Percentiles rank a stretch among this genome's conserved stretches.
Conservation (phyloP, 2,329 filamentous ascomycete genomes). For the Aureobasidium sp. region DNA sequence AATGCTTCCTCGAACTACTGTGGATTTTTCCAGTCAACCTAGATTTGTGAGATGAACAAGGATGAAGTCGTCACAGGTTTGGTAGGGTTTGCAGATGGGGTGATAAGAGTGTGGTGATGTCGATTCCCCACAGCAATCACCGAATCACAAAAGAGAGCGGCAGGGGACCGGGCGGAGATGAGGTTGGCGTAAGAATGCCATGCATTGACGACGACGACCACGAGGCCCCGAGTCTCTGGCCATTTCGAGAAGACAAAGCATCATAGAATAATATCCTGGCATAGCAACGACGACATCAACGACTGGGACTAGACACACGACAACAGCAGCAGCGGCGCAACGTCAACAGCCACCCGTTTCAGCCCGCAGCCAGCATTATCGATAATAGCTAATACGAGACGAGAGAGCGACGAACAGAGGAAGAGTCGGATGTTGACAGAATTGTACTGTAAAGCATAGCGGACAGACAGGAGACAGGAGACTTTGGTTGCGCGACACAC, state of each 20-base stretch:
- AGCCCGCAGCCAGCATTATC: background rate
- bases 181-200: background rate
- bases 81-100: background rate
- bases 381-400: background rate
- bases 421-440: constrained; percentile 2
- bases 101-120: background rate
- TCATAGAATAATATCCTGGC: background rate
- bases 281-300: constrained; percentile 1
- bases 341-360: background rate
- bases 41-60: background rate
- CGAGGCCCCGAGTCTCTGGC: background rate
- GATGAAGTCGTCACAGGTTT: background rate
- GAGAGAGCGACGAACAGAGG: background rate
- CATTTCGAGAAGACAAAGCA: background rate
- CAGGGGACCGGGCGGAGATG: constrained; percentile 11
- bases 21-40: background rate
- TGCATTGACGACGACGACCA: constrained; percentile 2
- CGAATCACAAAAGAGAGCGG: background rate
- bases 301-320: background rate
- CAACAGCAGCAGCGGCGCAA: background rate
- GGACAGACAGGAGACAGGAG: background rate
- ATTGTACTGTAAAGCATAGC: background rate
- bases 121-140: constrained; percentile 2
- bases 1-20: background rate
- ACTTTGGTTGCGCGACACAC: background rate